Evolutionary conservation across 192 early-diverging fungal genomes (phyloP), one percentile per base, ranked within the genome.

Genomic region (Coemansia nantahalensis): DNA sequence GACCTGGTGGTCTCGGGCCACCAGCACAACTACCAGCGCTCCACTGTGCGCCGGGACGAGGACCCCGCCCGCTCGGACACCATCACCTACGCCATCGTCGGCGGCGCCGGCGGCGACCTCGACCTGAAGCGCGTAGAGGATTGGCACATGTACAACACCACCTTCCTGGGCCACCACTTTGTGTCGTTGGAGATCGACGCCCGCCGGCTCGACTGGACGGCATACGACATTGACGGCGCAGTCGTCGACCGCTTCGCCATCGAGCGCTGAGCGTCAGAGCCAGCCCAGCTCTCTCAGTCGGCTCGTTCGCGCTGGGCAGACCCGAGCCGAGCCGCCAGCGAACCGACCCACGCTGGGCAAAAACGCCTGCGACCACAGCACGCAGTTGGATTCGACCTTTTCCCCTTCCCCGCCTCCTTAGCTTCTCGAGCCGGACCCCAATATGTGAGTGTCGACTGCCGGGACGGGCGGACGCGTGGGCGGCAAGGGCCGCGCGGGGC

Each of bases 1-100:
- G 87, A 89, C 51, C 50, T 89, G 30, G 84, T 89, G 7, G 82
- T 89, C 16, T 87, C 86, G 5, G 87, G 87, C 4, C 87, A 89
- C 48, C 87, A 89, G 51, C 87, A 89, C 55, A 89, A 89, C 51
- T 89, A 89, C 51, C 80, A 85, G 69, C 71, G 87, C 15, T 52
- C 62, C n/a, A 77, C 65, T 5, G 39, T 77, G 1, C 43, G n/a
- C 9, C 53, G 54, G 1, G 40, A 16, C 13, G 28, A 8, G 1
- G 18, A 37, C 9, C 15, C 43, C 14, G 79, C 78, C 10, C 56
- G 77, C 45, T 51, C 53, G 3, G 74, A 80, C 38, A 59, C 76
- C 8, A 80, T 83, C 18, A 73, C 78, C 14, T 89, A 89, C 50
- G 73, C 80, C 0, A 86, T 89, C 41, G 85, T 87, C 30, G 87